Conservation (phyloP, 306 rosid species). For the Castanea sativa region DNA sequence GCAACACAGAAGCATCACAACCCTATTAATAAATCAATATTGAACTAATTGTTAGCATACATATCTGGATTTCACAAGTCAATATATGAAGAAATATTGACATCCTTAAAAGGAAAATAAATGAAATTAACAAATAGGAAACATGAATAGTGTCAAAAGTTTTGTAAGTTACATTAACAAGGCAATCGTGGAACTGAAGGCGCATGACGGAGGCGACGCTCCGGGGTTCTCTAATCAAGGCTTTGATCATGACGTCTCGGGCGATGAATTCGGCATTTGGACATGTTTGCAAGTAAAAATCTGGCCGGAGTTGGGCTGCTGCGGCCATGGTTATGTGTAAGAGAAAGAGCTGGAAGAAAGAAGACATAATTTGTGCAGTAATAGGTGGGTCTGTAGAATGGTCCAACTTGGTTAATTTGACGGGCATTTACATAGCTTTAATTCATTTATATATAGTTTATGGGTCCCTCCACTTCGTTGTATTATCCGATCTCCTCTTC, state of each 20-base stretch:
- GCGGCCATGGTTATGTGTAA: constrained; percentile 17
- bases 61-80: not conserved
- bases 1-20: constrained; percentile 84
- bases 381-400: not conserved
- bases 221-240: constrained; percentile 57
- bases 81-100: not conserved
- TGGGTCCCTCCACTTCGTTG: not conserved
- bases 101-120: not conserved
- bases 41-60: not conserved
- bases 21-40: constrained; percentile 42
- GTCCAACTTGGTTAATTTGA: not conserved
- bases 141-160: not conserved
- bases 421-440: not conserved
- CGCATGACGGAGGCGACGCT: constrained; percentile 93
- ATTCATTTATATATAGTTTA: too few species aligned
- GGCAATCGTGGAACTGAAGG: constrained; percentile 85
- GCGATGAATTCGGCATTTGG: constrained; percentile 58
- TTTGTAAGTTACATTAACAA: constrained; percentile 50
- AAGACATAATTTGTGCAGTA: constrained; percentile 6
- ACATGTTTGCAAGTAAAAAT: constrained; percentile 47
- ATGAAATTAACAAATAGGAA: not conserved
- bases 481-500: too few species aligned
- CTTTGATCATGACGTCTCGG: constrained; percentile 59
- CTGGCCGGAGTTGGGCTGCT: constrained; percentile 47
- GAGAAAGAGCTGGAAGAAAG: constrained; percentile 27